Evolutionary conservation across 2,329 filamentous ascomycete genomes (phyloP).

Genomic region (Botrytis porri): DNA sequence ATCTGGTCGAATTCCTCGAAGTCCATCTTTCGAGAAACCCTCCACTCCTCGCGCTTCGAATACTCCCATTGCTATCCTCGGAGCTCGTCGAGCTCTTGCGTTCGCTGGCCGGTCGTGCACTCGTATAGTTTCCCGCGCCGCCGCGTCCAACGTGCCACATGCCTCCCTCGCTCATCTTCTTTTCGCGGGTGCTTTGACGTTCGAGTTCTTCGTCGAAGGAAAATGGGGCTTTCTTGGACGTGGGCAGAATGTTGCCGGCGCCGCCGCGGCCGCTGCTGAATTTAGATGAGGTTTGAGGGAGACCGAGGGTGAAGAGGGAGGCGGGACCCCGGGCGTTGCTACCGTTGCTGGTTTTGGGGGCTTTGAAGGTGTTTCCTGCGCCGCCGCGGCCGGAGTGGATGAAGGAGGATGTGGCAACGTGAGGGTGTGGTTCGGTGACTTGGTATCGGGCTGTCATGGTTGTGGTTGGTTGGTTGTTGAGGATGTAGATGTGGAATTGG

Average conservation of each 20-base stretch:
- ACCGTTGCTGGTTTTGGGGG: slow-evolving; percentile 31
- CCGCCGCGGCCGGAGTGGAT: slow-evolving; percentile 37
- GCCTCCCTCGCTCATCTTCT: slow-evolving; percentile 30
- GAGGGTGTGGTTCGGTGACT: slow-evolving; percentile 38
- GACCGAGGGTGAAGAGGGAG: slow-evolving; percentile 32
- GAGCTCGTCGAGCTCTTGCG: slow-evolving; percentile 11
- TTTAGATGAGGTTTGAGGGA: slow-evolving; percentile 31
- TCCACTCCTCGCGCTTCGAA: background rate
- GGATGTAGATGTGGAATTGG: background rate
- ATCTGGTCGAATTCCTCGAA: background rate
- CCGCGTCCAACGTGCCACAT: slow-evolving; percentile 36
- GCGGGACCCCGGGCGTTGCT: slow-evolving; percentile 33
- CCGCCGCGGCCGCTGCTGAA: slow-evolving; percentile 37
- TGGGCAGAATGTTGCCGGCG: slow-evolving; percentile 37
- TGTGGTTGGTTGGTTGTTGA: slow-evolving; percentile 4
- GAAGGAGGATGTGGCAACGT: slow-evolving; percentile 30
- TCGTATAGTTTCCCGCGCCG: slow-evolving; percentile 34
- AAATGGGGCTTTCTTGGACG: slow-evolving; percentile 34
- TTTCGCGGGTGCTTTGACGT: slow-evolving; percentile 33
- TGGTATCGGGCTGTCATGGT: slow-evolving; percentile 30
- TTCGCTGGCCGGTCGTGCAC: background rate
- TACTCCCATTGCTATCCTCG: slow-evolving; percentile 4
- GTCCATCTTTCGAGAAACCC: slow-evolving; percentile 7
- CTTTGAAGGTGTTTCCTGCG: slow-evolving; percentile 37
- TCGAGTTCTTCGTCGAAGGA: slow-evolving; percentile 38